Base-by-base conservation (phyloP, 2,329 filamentous ascomycete species). In the Fusarium haematococcum region DNA sequence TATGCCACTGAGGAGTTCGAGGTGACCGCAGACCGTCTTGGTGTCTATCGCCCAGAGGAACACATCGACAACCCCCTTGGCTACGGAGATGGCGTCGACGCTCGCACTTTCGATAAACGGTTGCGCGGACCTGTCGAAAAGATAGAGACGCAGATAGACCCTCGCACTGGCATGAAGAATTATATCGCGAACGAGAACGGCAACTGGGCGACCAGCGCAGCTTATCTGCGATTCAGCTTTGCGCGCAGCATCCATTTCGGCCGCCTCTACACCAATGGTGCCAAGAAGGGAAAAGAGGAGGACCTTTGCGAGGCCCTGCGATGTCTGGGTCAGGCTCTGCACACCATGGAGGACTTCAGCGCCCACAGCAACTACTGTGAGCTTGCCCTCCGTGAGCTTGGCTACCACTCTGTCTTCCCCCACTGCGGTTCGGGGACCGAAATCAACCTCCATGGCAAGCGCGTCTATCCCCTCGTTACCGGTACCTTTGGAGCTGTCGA, bases 181-280 rank as follows among this genome's bases (percentile, higher is more conserved):
- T 99, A 99, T 83, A 98, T 99, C 76, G 92, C 96, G 69, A 98
- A 98, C 79, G 96, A 98, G 81, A 86, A 85, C 16, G 94, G 95
- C 6, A 89, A 90, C 45, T 98, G 95, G 94, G 94, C 95, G 2
- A 99, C 97, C 23, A 98, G 95, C 73, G 87, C 94, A 9, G 95
- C 94, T 43, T 98, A 96, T 79, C 88, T 98, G 69, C 91, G 92
- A 76, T 94, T 91, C 83, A 95, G 93, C 77, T 87, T 97, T 71
- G 88, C 88, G 16, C 90, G 93, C 69, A 90, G 92, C 80, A 93
- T 96, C 71, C 94, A 96, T 83, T 95, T 90, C 77, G 94, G 94
- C 16, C 89, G 94, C 39, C 83, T 94, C 32, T 96, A 95, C 80
- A 93, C 91, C 30, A 90, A 87, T 76, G 92, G 93, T 35, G 86